Percentiles rank a stretch among this genome's conserved stretches.
Conservation (phyloP, 1,284 basidiomycete genomes). For the Termitomyces sp. region DNA sequence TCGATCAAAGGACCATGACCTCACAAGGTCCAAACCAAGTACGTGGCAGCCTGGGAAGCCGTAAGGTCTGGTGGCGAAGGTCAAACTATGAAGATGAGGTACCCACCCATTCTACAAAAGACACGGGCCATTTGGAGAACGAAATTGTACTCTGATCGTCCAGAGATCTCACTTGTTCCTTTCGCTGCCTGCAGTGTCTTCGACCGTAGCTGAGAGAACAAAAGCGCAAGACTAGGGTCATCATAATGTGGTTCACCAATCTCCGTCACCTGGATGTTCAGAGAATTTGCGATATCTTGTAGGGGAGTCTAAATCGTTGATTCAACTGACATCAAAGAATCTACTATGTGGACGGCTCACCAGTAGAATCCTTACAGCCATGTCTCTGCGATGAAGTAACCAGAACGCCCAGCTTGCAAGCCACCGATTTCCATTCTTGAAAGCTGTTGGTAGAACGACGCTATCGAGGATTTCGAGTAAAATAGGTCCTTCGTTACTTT, state of each 20-base stretch:
- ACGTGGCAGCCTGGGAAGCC: conserved; percentile 77
- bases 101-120: conserved; percentile 87
- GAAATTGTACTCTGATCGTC: conserved; percentile 86
- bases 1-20: conserved; percentile 87
- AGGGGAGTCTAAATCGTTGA: conserved; percentile 60
- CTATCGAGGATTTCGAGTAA: conserved; percentile 66
- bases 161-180: conserved; percentile 86
- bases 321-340: background rate
- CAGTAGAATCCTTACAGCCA: conserved; percentile 80
- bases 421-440: conserved; percentile 86
- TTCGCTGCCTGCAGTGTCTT: conserved; percentile 90
- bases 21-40: conserved; percentile 81
- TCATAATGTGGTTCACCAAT: conserved; percentile 88
- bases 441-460: conserved; percentile 80
- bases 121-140: conserved; percentile 89
- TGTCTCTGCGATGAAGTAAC: conserved; percentile 78
- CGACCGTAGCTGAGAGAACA: conserved; percentile 86
- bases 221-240: conserved; percentile 83
- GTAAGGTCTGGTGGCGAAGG: background rate
- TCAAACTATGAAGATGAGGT: background rate
- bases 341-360: conserved; percentile 37
- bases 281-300: conserved; percentile 56
- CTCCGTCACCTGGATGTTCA: conserved; percentile 50
- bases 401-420: conserved; percentile 98
- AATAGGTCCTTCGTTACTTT: conserved; percentile 77